phyloP scores from a whole-genome alignment of 306 rosid species.

The Ochetophila trinervis region DNA sequence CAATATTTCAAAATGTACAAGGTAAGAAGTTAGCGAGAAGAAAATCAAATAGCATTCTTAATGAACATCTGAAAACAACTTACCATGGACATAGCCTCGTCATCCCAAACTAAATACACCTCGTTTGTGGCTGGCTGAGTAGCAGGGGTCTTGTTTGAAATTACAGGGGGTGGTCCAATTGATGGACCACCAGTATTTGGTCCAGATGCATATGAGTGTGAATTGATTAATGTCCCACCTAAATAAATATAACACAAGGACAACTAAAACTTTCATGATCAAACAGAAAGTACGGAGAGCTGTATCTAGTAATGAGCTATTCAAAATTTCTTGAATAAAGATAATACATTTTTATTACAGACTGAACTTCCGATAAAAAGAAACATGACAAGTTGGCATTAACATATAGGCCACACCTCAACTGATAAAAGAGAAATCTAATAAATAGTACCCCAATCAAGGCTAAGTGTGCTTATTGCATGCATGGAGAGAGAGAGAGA shows the following conservation, averaged over 20 bases:
- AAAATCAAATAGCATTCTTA: slow-evolving; percentile 1
- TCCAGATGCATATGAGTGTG: slow-evolving; percentile 96
- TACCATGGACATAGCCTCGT: slow-evolving; percentile 99
- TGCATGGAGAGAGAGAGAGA: too few species aligned
- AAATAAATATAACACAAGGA: slow-evolving; percentile 19
- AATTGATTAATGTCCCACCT: slow-evolving; percentile 60
- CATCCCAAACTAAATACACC: slow-evolving; percentile 99
- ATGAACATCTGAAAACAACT: slow-evolving; percentile 16
- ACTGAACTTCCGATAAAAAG: too few species aligned
- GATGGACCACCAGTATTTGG: slow-evolving; percentile 99
- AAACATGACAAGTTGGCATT: too few species aligned
- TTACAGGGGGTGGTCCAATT: slow-evolving; percentile 98
- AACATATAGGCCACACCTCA: too few species aligned
- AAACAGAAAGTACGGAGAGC: neutral
- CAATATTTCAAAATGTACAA: slow-evolving; percentile 23
- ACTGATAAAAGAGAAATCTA: too few species aligned
- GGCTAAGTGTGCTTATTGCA: too few species aligned
- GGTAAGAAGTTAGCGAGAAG: slow-evolving; percentile 19
- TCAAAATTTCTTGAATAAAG: too few species aligned
- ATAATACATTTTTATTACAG: too few species aligned
- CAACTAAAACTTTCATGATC: slow-evolving; percentile 15
- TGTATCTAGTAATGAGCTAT: neutral
- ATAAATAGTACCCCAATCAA: too few species aligned
- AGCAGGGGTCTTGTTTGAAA: slow-evolving; percentile 82
- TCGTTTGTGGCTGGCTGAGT: slow-evolving; percentile 85